Conservation (phyloP, 129 eudicot genomes). For the Arctium lappa region DNA sequence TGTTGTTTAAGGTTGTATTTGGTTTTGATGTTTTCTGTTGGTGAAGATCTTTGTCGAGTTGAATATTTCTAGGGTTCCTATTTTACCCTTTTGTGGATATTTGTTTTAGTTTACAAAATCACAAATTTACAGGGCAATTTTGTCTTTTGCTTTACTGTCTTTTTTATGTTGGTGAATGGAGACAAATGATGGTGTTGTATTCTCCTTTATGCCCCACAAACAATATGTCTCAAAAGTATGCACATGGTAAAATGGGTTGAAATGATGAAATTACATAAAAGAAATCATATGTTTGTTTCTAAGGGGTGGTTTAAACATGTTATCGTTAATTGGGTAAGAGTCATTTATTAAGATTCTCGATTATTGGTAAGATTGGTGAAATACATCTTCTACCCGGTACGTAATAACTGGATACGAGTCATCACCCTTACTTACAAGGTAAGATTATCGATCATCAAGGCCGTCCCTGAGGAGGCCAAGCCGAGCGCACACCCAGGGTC, state of each 20-base stretch:
- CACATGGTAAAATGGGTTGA: neutral
- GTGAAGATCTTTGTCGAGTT: conserved; percentile 11
- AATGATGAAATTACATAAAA: neutral
- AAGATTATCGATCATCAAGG: too few species aligned
- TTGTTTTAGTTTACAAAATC: conserved; percentile 21
- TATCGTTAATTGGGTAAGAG: too few species aligned
- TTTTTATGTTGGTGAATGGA: neutral
- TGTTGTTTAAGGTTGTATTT: conserved; percentile 18
- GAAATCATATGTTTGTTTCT: too few species aligned
- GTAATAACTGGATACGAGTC: too few species aligned
- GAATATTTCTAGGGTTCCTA: conserved; percentile 15
- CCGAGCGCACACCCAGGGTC: too few species aligned
- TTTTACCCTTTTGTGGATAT: conserved; percentile 24
- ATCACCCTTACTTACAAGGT: too few species aligned
- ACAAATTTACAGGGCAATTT: conserved; percentile 20
- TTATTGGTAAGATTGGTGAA: too few species aligned
- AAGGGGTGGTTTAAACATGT: too few species aligned
- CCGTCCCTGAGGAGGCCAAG: too few species aligned
- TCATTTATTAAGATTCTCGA: too few species aligned
- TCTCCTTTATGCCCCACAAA: neutral
- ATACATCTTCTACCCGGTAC: too few species aligned
- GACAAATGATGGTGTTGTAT: neutral
- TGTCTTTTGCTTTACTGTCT: conserved; percentile 3
- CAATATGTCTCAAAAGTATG: neutral
- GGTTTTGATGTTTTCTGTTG: conserved; percentile 9